These are phyloP conservation scores for Cladophialophora immunda DNA, from an alignment of 2,329 filamentous ascomycete genomes.

Conservation along the genomic window DNA sequence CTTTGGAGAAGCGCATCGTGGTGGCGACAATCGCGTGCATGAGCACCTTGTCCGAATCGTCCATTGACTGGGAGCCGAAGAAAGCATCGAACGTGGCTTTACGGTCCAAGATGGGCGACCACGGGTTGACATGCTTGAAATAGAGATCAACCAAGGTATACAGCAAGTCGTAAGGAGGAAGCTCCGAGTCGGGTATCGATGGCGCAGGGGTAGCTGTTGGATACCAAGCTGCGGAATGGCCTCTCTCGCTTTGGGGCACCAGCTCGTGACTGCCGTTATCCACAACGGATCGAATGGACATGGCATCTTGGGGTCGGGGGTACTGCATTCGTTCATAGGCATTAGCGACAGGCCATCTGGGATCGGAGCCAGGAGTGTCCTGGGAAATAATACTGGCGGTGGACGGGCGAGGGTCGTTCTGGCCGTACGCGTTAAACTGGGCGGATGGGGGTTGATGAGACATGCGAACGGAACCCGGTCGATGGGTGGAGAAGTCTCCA, in stretches of 20 bases:
- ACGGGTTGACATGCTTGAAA: slow-evolving; percentile 81
- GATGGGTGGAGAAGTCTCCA: slow-evolving; percentile 29
- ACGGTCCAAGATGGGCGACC: slow-evolving; percentile 90
- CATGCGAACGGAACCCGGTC: slow-evolving; percentile 27
- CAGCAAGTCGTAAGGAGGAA: slow-evolving; percentile 77
- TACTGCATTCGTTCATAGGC: slow-evolving; percentile 39
- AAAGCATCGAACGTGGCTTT: slow-evolving; percentile 82
- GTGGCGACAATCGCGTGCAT: slow-evolving; percentile 90
- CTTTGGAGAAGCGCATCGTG: slow-evolving; percentile 82
- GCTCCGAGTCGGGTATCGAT: slow-evolving; percentile 41
- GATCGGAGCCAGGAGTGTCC: slow-evolving; percentile 35
- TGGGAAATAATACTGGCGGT: slow-evolving; percentile 33
- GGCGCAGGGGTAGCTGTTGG: slow-evolving; percentile 31
- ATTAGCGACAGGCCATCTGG: slow-evolving; percentile 30
- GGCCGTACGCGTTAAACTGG: slow-evolving; percentile 24
- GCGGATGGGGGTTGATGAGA: slow-evolving; percentile 21
- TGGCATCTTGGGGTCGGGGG: slow-evolving; percentile 36
- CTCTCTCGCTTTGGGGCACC: slow-evolving; percentile 33
- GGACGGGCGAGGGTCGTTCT: slow-evolving; percentile 34
- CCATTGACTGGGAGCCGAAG: slow-evolving; percentile 64
- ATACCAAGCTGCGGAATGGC: slow-evolving; percentile 29
- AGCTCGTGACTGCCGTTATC: slow-evolving; percentile 30
- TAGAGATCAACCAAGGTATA: slow-evolving; percentile 78
- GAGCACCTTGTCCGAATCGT: slow-evolving; percentile 80
- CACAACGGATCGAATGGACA: slow-evolving; percentile 37